Conservation (phyloP, 495 filamentous ascomycete genomes). For the Penicillium samsonianum region DNA sequence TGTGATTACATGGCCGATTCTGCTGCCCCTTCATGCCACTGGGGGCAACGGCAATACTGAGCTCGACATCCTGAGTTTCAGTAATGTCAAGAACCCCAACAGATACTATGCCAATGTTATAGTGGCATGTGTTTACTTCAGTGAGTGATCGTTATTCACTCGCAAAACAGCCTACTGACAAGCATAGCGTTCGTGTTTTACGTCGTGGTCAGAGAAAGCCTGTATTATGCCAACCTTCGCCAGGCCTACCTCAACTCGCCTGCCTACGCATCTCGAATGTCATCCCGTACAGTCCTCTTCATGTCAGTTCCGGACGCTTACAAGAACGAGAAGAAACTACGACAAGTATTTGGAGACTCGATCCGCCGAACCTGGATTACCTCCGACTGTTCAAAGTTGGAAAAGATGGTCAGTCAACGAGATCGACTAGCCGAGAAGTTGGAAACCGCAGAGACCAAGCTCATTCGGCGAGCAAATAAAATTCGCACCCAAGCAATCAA, state of each 20-base stretch:
- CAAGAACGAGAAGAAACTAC: slow-evolving; percentile 56
- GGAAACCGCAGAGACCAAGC: slow-evolving; percentile 64
- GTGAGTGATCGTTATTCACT: slow-evolving; percentile 37
- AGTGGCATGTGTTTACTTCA: slow-evolving; percentile 55
- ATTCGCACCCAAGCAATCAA: slow-evolving; percentile 48
- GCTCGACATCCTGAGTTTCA: slow-evolving; percentile 66
- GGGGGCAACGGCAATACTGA: slow-evolving; percentile 60
- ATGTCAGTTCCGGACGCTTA: slow-evolving; percentile 64
- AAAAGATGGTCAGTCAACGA: slow-evolving; percentile 58
- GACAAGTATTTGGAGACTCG: slow-evolving; percentile 60
- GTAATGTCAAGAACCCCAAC: slow-evolving; percentile 57
- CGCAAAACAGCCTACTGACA: slow-evolving; percentile 3
- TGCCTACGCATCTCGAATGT: slow-evolving; percentile 64
- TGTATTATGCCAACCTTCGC: slow-evolving; percentile 68
- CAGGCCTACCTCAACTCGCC: slow-evolving; percentile 73
- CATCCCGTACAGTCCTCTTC: slow-evolving; percentile 69
- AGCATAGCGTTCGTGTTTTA: slow-evolving; percentile 63
- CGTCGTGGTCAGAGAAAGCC: slow-evolving; percentile 63
- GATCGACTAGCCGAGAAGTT: slow-evolving; percentile 61
- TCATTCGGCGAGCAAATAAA: slow-evolving; percentile 62
- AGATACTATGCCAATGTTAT: slow-evolving; percentile 64
- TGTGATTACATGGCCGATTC: slow-evolving; percentile 75
- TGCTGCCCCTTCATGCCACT: slow-evolving; percentile 79
- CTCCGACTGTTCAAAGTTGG: slow-evolving; percentile 55
- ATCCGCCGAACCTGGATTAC: slow-evolving; percentile 64